Evolutionary conservation across 352 stramenopile genomes (phyloP).

Genomic region (Blastocystis sp.): DNA sequence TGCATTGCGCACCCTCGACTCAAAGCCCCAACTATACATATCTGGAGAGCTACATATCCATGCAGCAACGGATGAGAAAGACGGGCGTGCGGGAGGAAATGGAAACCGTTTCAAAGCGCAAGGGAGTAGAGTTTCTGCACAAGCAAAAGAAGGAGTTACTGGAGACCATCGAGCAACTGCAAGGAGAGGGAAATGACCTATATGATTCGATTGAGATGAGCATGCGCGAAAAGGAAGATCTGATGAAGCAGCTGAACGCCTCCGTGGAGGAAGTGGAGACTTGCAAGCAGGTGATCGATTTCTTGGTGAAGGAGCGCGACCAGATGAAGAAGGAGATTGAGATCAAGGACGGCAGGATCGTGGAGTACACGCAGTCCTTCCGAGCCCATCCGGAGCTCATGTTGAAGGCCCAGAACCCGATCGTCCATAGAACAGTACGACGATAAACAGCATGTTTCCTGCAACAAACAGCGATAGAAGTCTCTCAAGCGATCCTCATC

Average conservation of each 20-base stretch:
- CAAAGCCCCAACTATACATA: not conserved
- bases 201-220: slow-evolving; percentile 17
- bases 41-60: not conserved
- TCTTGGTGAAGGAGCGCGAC: slow-evolving; percentile 35
- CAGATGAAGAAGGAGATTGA: slow-evolving; percentile 34
- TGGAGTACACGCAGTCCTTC: slow-evolving; percentile 25
- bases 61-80: not conserved
- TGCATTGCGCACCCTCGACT: not conserved
- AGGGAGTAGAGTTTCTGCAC: not conserved
- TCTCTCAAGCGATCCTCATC: not conserved
- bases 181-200: slow-evolving; percentile 21
- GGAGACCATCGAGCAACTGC: slow-evolving; percentile 4
- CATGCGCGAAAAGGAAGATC: slow-evolving; percentile 4
- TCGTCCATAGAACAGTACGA: not conserved
- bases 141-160: not conserved
- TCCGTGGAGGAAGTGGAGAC: slow-evolving; percentile 37
- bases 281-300: slow-evolving; percentile 37
- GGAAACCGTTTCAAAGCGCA: not conserved
- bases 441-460: not conserved
- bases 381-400: not conserved
- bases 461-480: slow-evolving; percentile 22
- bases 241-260: not conserved
- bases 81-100: not conserved
- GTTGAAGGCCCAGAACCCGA: not conserved
- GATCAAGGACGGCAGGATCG: not conserved